A percentile compares a stretch with the other conserved stretches of the same genome.
Conservation (phyloP, 805 yeast genomes). For the Candida bentonensis region DNA sequence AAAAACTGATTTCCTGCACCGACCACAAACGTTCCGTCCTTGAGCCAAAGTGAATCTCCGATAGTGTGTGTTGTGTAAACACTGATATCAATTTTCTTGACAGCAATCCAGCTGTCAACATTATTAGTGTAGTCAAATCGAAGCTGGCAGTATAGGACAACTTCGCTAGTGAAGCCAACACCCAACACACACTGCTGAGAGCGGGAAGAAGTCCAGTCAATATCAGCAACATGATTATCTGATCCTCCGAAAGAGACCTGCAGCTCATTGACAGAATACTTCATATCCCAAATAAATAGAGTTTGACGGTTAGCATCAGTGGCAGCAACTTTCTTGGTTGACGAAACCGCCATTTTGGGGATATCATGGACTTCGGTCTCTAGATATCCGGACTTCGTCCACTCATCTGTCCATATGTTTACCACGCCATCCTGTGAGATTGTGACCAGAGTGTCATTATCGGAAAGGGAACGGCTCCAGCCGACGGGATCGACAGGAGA, state of each 20-base stretch:
- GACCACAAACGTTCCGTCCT: slow-evolving; percentile 61
- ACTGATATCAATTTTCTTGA: slow-evolving; percentile 58
- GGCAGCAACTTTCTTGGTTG: slow-evolving; percentile 61
- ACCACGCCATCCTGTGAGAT: slow-evolving; percentile 27
- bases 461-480: slow-evolving; percentile 25
- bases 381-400: slow-evolving; percentile 39
- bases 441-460: slow-evolving; percentile 39
- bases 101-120: slow-evolving; percentile 62
- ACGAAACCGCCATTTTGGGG: slow-evolving; percentile 53
- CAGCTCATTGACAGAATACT: slow-evolving; percentile 53
- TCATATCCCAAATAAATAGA: slow-evolving; percentile 70
- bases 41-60: slow-evolving; percentile 83
- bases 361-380: slow-evolving; percentile 43
- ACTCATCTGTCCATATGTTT: slow-evolving; percentile 14
- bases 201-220: slow-evolving; percentile 76
- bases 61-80: slow-evolving; percentile 64
- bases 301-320: slow-evolving; percentile 38
- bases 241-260: slow-evolving; percentile 26
- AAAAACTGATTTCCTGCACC: slow-evolving; percentile 87
- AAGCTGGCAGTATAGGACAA: slow-evolving; percentile 62
- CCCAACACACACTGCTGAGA: slow-evolving; percentile 61
- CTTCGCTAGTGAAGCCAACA: slow-evolving; percentile 55
- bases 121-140: slow-evolving; percentile 80
- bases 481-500: slow-evolving; percentile 60
- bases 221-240: slow-evolving; percentile 36